A percentile compares a stretch with the other conserved stretches of the same genome.
Conservation (phyloP, 768 basidiomycete genomes). For the Ramaria sp. region DNA sequence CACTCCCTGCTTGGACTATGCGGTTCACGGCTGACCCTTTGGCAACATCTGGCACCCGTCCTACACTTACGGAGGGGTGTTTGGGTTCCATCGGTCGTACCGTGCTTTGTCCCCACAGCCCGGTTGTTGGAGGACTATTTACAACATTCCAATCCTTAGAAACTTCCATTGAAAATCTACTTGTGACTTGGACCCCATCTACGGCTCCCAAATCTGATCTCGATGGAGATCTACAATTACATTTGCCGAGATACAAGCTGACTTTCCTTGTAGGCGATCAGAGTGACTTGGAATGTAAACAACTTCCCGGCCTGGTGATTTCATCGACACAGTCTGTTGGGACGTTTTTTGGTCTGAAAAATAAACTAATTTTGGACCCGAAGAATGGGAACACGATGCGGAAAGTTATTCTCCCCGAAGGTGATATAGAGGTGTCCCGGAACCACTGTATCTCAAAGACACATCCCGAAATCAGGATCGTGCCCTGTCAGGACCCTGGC, state of each 20-base stretch:
- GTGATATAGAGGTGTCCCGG: conserved; percentile 7
- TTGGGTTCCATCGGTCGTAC: neutral
- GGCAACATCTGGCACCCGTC: neutral
- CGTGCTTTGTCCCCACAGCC: neutral
- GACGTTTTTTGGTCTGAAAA: conserved; percentile 32
- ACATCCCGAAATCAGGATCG: conserved; percentile 15
- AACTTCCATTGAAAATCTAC: conserved; percentile 10
- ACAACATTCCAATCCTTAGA: conserved; percentile 8
- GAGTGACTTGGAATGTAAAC: conserved; percentile 7
- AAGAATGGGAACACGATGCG: conserved; percentile 18
- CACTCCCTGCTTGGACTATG: neutral
- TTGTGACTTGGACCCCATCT: conserved; percentile 11
- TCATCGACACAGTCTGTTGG: conserved; percentile 30
- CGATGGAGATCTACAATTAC: conserved; percentile 16
- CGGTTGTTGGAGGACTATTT: neutral
- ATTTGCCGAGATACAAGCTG: conserved; percentile 30
- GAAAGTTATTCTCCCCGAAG: conserved; percentile 14
- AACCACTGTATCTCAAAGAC: conserved; percentile 13
- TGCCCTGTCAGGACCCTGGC: neutral
- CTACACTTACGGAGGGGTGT: neutral
- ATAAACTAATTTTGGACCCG: conserved; percentile 30
- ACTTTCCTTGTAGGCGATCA: conserved; percentile 27
- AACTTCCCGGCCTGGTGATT: conserved; percentile 16
- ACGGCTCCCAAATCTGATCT: neutral
- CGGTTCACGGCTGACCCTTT: neutral